Percentiles rank a stretch among this genome's conserved stretches.
phyloP scores from a whole-genome alignment of 192 early-diverging fungal genomes.

The Phlyctochytrium bullatum region DNA sequence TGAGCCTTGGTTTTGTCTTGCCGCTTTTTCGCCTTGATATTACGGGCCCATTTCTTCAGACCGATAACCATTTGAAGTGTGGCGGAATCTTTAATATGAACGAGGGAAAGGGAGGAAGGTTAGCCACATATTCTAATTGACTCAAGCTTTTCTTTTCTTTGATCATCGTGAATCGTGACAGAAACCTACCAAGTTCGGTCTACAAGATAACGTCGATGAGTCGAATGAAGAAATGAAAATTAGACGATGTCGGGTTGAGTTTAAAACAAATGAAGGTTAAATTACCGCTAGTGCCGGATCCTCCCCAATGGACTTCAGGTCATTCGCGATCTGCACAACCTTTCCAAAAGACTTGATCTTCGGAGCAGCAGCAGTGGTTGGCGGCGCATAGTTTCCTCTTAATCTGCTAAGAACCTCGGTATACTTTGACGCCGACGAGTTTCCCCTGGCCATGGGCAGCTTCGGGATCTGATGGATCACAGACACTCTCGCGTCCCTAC shows the following conservation, averaged over 20 bases:
- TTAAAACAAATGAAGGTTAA: background rate
- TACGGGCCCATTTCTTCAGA: background rate
- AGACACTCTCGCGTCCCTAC: background rate
- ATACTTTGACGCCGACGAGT: background rate
- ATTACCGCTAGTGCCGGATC: background rate
- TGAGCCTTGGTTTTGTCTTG: background rate
- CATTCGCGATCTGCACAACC: background rate
- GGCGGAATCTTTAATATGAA: background rate
- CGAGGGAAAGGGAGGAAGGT: no score
- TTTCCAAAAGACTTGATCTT: background rate
- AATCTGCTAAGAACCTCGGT: background rate
- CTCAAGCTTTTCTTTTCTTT: no score
- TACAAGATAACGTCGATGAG: no score
- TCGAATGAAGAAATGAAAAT: background rate
- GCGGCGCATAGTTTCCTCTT: background rate
- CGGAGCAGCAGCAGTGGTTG: background rate
- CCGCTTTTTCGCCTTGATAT: background rate
- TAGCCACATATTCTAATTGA: no score
- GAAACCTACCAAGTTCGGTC: background rate
- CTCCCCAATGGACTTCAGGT: background rate
- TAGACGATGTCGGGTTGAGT: background rate
- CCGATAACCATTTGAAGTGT: conserved; percentile 2
- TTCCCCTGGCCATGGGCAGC: background rate
- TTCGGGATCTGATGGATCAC: background rate
- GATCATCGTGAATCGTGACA: no score